Conservation (phyloP, 2,329 filamentous ascomycete genomes). For the Alternaria conjuncta region DNA sequence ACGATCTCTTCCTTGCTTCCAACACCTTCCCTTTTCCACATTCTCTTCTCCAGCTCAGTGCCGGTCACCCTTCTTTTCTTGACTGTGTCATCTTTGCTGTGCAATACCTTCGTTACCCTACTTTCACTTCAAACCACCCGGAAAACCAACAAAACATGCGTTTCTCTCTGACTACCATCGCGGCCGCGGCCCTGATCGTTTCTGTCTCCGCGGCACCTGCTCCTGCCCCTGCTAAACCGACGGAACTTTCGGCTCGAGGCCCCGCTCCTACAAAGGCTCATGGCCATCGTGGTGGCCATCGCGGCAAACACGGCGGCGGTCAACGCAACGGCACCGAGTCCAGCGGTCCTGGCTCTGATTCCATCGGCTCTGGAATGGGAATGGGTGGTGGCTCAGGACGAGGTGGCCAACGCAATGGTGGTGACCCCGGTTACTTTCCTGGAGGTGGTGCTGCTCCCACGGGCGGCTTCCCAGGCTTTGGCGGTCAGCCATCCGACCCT, state of each 20-base stretch:
- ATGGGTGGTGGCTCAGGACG: background rate
- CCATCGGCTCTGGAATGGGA: background rate
- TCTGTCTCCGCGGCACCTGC: slow-evolving; percentile 25
- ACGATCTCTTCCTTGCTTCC: slow-evolving; percentile 2
- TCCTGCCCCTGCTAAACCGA: background rate
- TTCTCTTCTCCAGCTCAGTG: slow-evolving; percentile 11
- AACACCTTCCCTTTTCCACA: slow-evolving; percentile 15
- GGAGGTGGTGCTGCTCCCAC: slow-evolving; percentile 9
- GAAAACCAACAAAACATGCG: slow-evolving; percentile 23
- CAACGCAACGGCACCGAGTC: background rate
- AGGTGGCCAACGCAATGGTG: background rate
- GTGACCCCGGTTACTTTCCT: slow-evolving; percentile 11
- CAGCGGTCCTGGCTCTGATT: background rate
- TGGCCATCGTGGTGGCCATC: background rate
- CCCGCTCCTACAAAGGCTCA: background rate
- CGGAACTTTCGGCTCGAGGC: background rate
- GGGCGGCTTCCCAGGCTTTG: slow-evolving; percentile 8
- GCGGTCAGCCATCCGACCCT: background rate
- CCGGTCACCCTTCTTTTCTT: slow-evolving; percentile 10
- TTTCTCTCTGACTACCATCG: slow-evolving; percentile 29
- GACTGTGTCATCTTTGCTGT: slow-evolving; percentile 27
- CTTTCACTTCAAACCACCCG: background rate
- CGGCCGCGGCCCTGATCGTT: slow-evolving; percentile 26
- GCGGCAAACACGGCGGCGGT: background rate
- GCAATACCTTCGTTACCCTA: slow-evolving; percentile 13